Percentiles rank a stretch among this genome's conserved stretches.
Conservation (phyloP, 129 eudicot genomes). For the Erigeron canadensis region DNA sequence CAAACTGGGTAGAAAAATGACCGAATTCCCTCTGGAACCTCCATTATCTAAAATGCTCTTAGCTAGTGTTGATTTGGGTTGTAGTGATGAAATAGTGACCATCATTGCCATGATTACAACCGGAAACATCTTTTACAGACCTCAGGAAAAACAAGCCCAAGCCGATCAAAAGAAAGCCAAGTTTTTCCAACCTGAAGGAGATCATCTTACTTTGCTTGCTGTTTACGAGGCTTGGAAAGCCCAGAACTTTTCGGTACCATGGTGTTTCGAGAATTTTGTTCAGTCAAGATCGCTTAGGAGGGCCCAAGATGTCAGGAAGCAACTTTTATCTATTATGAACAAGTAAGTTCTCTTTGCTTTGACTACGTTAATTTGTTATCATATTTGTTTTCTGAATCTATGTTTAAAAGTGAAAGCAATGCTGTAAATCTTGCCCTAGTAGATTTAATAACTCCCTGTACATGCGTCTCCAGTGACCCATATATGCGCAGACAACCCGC, state of each 20-base stretch:
- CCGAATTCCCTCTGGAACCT: slow-evolving; percentile 85
- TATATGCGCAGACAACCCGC: not conserved
- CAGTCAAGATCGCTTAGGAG: slow-evolving; percentile 77
- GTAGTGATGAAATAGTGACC: slow-evolving; percentile 92
- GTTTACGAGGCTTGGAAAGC: slow-evolving; percentile 99
- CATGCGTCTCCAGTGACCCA: not conserved
- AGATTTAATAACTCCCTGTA: not conserved
- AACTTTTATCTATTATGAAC: slow-evolving; percentile 85
- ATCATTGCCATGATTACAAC: slow-evolving; percentile 90
- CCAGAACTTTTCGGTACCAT: slow-evolving; percentile 73
- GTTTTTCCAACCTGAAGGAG: slow-evolving; percentile 91
- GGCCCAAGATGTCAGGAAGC: slow-evolving; percentile 94
- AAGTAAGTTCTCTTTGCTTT: slow-evolving; percentile 51
- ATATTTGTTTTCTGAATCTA: slow-evolving; percentile 11
- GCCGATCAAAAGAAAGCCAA: slow-evolving; percentile 88
- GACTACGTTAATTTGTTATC: not conserved
- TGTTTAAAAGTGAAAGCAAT: slow-evolving; percentile 9
- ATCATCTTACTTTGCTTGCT: slow-evolving; percentile 81
- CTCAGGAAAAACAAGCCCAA: slow-evolving; percentile 89
- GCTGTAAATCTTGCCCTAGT: not conserved
- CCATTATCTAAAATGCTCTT: slow-evolving; percentile 86
- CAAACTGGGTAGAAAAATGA: slow-evolving; percentile 81
- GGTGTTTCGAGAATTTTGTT: slow-evolving; percentile 89
- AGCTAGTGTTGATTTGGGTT: slow-evolving; percentile 93
- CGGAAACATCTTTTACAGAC: slow-evolving; percentile 82